phyloP scores from a whole-genome alignment of 2,329 filamentous ascomycete genomes.

The Trichoderma sp. region DNA sequence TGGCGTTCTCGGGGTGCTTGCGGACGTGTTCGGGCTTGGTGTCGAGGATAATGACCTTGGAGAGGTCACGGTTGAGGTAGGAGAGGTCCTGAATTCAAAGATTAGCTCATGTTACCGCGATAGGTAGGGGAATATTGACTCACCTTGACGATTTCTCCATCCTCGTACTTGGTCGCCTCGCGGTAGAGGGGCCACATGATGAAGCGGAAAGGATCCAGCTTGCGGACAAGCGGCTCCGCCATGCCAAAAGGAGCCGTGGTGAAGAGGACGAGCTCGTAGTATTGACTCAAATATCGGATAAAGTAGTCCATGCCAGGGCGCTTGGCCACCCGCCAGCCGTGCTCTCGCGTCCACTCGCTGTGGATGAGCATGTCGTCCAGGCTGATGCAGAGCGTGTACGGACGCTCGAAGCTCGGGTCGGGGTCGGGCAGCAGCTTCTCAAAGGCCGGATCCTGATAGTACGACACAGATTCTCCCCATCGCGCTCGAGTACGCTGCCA shows the following conservation, averaged over 20 bases:
- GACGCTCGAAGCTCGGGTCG: slow-evolving; percentile 77
- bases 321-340: slow-evolving; percentile 95
- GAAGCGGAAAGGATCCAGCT: slow-evolving; percentile 92
- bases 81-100: slow-evolving; percentile 74
- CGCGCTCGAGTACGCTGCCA: slow-evolving; percentile 80
- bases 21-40: slow-evolving; percentile 80
- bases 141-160: slow-evolving; percentile 95
- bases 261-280: slow-evolving; percentile 97
- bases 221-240: slow-evolving; percentile 85
- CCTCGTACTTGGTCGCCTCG: slow-evolving; percentile 95
- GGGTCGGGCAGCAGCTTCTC: slow-evolving; percentile 85
- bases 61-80: slow-evolving; percentile 93
- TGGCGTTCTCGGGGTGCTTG: slow-evolving; percentile 94
- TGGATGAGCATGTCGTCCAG: slow-evolving; percentile 93
- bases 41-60: slow-evolving; percentile 93
- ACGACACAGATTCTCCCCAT: slow-evolving; percentile 73
- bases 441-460: slow-evolving; percentile 96
- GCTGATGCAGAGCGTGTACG: slow-evolving; percentile 90
- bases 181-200: slow-evolving; percentile 94
- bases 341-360: slow-evolving; percentile 90
- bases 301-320: slow-evolving; percentile 96
- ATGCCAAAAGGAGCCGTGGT: slow-evolving; percentile 83
- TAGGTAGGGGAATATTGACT: slow-evolving; percentile 29
- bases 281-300: slow-evolving; percentile 91
- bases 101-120: slow-evolving; percentile 28